Base-by-base conservation (phyloP, 108 stramenopile species). In the Epithemia pelagica region DNA sequence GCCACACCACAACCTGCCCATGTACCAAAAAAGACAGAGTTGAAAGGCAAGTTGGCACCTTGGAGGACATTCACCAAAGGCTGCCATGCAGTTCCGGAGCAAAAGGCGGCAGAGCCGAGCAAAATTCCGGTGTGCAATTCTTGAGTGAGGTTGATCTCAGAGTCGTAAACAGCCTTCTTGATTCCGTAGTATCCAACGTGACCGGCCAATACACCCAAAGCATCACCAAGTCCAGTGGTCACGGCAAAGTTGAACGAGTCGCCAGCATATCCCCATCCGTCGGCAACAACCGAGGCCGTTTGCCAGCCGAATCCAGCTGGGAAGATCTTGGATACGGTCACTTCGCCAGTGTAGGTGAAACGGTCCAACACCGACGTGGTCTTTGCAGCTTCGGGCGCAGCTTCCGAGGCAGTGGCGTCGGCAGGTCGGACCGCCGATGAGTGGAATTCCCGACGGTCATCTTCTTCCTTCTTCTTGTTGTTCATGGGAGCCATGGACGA, bases 221-320 rank as follows among this genome's bases (percentile, higher is more conserved):
- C 83, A 75, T 92, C 88, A 29, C 90, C 90, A 23, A 75, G 27
- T 10, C 90, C 86, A 0, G 90, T 92, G 61, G 84, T 86, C 15
- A 86, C 29, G 18, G 87, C 87, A 63, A 91, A 91, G 46, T 65
- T 67, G 60, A 86, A 7, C 46, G 81, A 56, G 52, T 91, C 90
- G 28, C 83, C 54, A 23, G 82, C 53, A 55, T 74, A 86, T 15
- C 83, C 87, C 60, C 83, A 62, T 52, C 74, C 60, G 18, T 70
- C 71, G 21, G 90, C 90, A 30, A 91, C 30, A 54, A 88, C 83
- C 1, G 81, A 82, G 19, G 87, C 72, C 1, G 85, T 76, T 66
- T 91, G 90, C 90, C 90, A 91, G n/a, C 85, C 84, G 67, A 90
- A 90, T 27, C 90, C 90, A 26, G 90, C 90, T 28, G 90, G 90